Evolutionary conservation across 1,139 yeast species (phyloP).

Genomic region (Geotrichum phurueaensis): DNA sequence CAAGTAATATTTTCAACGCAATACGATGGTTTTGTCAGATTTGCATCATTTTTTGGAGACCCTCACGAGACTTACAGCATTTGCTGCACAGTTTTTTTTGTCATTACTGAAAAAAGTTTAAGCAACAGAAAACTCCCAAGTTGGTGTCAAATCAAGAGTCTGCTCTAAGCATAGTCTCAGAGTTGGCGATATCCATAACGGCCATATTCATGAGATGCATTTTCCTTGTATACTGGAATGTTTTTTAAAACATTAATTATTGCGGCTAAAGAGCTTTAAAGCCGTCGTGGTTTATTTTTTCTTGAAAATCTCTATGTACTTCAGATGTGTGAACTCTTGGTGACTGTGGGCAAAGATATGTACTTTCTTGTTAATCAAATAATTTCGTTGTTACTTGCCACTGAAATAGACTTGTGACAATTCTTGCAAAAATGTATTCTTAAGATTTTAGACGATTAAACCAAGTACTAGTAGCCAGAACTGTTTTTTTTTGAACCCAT

Average conservation of each 20-base stretch:
- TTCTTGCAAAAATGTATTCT: too few relatives aligned
- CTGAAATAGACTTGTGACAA: too few relatives aligned
- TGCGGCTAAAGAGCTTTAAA: neutral
- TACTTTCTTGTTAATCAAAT: neutral
- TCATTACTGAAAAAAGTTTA: neutral
- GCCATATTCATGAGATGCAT: too few relatives aligned
- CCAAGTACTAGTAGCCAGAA: too few relatives aligned
- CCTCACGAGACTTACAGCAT: neutral
- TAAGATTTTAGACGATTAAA: too few relatives aligned
- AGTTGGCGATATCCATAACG: too few relatives aligned
- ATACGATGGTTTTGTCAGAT: neutral
- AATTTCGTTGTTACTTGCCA: neutral
- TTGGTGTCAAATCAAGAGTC: neutral
- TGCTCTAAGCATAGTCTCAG: neutral
- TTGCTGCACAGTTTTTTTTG: neutral
- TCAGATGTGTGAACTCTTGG: neutral
- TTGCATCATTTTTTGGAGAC: neutral
- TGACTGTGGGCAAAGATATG: neutral
- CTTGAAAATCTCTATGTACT: neutral
- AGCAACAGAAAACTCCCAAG: neutral
- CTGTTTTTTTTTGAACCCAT: too few relatives aligned
- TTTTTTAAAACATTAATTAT: neutral
- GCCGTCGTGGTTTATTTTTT: neutral
- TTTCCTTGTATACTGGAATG: neutral
- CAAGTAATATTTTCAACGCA: neutral